A percentile compares a stretch with the other conserved stretches of the same genome.
phyloP scores from a whole-genome alignment of 78 protist species.

The Bodo saltans region DNA sequence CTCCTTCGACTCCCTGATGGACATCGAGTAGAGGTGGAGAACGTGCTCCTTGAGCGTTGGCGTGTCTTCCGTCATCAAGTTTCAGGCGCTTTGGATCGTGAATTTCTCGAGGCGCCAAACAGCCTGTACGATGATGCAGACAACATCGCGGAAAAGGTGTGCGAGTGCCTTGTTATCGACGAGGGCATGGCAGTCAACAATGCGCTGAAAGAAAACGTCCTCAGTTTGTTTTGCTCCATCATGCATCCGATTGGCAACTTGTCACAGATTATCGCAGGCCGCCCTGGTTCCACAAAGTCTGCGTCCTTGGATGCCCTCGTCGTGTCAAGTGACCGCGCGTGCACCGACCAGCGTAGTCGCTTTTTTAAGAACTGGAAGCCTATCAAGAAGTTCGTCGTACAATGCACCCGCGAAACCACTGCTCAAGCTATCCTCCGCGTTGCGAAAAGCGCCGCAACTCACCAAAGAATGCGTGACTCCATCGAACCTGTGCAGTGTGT shows the following conservation, averaged over 20 bases:
- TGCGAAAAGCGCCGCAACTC: conserved; percentile 31
- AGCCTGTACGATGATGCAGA: conserved; percentile 23
- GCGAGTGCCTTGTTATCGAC: conserved; percentile 4
- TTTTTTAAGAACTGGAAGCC: background rate
- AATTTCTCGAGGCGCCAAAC: conserved; percentile 17
- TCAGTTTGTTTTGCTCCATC: background rate
- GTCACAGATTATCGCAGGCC: conserved; percentile 27
- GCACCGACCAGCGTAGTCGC: background rate
- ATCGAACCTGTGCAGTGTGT: no score
- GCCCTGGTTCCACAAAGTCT: conserved; percentile 41
- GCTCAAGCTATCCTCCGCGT: conserved; percentile 26
- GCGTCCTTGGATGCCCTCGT: conserved; percentile 23
- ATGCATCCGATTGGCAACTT: background rate
- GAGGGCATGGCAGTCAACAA: conserved; percentile 40
- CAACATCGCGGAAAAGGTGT: conserved; percentile 18
- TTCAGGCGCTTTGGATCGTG: background rate
- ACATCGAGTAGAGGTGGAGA: background rate
- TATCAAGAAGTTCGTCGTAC: conserved; percentile 25
- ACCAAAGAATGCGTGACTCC: conserved; percentile 9
- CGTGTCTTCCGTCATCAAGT: background rate
- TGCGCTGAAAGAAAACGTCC: conserved; percentile 39
- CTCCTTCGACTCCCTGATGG: conserved; percentile 13
- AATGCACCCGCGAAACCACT: conserved; percentile 39
- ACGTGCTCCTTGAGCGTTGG: conserved; percentile 9
- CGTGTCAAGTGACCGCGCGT: background rate